Evolutionary conservation across 805 yeast genomes (phyloP), one percentile per base, ranked within the genome.

Genomic region (Candida nanaspora): DNA sequence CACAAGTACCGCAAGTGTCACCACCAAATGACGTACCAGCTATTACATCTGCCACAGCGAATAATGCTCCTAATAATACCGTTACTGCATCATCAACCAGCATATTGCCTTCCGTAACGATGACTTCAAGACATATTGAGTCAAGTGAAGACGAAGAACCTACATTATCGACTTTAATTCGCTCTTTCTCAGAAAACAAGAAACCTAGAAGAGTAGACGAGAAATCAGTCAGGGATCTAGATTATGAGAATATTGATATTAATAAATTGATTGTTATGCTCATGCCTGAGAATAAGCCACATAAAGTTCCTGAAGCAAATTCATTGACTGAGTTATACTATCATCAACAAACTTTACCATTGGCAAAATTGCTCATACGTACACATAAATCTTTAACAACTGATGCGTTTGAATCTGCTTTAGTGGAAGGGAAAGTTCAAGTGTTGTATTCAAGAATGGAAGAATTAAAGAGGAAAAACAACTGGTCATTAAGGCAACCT

Each of bases 401-500:
- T 0, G 91, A 86, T 39, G 78, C 85, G 42, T 93, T 78, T 62
- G 95, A 87, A 54, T 76, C 83, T 51, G 86, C 95, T 0, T 65
- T 89, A 27, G 74, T 86, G 13, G 98, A 93, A 56, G 96, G 96
- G 3, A 84, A 89, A 56, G 80, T 91, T 3, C 86, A 95, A 0
- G 96, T 88, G 10, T 78, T 87, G 16, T 84, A 87, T 51, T 83
- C 94, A 2, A 70, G 98, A 45, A 89, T 93, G 36, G 98, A 91
- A 55, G 98, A 91, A 57, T 69, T 93, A 46, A 86, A 87, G 57
- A 69, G 95, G 36, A 82, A 82, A 43, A 84, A 86, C 2, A 80
- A 85, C 51, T 93, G 98, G 98, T 82, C 95, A 19, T 66, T 93
- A 40, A 71, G 95, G 40, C 98, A 93, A 57, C 95, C 95, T 0